Evolutionary conservation across 2,329 filamentous ascomycete species (phyloP).

Genomic region (Penicillium freii): DNA sequence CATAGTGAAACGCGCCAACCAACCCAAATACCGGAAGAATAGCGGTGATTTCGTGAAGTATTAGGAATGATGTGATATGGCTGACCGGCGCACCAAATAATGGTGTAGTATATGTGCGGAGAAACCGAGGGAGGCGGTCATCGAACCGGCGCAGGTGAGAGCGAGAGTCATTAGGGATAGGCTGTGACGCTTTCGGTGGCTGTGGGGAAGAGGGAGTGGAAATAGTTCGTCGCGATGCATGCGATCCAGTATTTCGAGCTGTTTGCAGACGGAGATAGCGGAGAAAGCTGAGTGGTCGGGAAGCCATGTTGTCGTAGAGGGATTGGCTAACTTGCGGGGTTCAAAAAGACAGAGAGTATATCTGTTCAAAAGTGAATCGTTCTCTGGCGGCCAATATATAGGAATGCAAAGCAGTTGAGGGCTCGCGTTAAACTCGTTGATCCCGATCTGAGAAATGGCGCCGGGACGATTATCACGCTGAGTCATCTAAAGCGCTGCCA

Average conservation of each 20-base stretch:
- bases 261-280: slow-evolving; percentile 19
- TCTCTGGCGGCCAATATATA: not conserved
- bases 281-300: slow-evolving; percentile 8
- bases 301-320: slow-evolving; percentile 7
- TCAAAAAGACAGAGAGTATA: too few species aligned
- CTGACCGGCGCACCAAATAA: slow-evolving; percentile 75
- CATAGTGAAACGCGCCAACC: slow-evolving; percentile 75
- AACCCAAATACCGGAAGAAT: slow-evolving; percentile 74
- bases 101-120: slow-evolving; percentile 67
- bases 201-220: slow-evolving; percentile 23
- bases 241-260: slow-evolving; percentile 3
- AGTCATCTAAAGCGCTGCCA: slow-evolving; percentile 5
- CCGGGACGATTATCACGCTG: slow-evolving; percentile 1
- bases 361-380: not conserved
- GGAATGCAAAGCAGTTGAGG: not conserved
- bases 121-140: slow-evolving; percentile 60
- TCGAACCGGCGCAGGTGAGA: slow-evolving; percentile 39
- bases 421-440: not conserved
- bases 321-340: not conserved
- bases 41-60: slow-evolving; percentile 90
- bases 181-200: slow-evolving; percentile 15
- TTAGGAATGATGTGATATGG: slow-evolving; percentile 79
- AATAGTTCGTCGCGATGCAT: slow-evolving; percentile 18
- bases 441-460: not conserved
- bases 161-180: slow-evolving; percentile 25